Evolutionary conservation across 257 asterid genomes (phyloP), one percentile per base, ranked within the genome.

Genomic region (Scutellaria galericulata): DNA sequence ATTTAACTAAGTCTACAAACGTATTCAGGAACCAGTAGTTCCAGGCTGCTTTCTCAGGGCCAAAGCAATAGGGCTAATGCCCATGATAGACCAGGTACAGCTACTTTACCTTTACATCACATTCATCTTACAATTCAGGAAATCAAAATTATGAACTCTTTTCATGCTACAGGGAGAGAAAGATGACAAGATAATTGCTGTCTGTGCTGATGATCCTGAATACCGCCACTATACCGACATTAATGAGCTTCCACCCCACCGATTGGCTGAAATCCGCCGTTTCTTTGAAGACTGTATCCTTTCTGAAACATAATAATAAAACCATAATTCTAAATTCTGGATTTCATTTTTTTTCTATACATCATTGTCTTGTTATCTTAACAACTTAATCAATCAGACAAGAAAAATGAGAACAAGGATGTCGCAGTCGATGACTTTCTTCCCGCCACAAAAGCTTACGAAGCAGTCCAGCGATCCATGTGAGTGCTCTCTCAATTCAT

Each of bases 1-100:
- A 47, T 9, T 39, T 37, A 40, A 73, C 68, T 15, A 35, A 61
- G 51, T 68, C 62, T 18, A 3, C 66, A 65, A 58, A 41, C 22
- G 69, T 79, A 47, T 61, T 66, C 89, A 91, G 99, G 99, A 94
- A 76, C 97, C 98, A 57, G 95, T 94, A 76, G 78, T 87, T 74
- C 98, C 99, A 1, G 98, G 99, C 55, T 86, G 96, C 88, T 91
- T 94, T 82, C 96, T 94, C 70, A 87, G 97, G 84, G 99, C 96
- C 71, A 91, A 88, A 83, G 99, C 98, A 72, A 89, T 94, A 79
- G 98, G 99, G 13, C 90, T 94, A 70, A 91, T 94, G 98, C 98
- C 98, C 77, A 94, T 94, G 99, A 94, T 89, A 73, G 98, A 94
- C 77, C 97, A 94, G 97, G 99, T 91, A 75, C 56, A 31, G 15